Evolutionary conservation across 2,329 filamentous ascomycete species (phyloP), one percentile per base, ranked within the genome.

Genomic region (Didymellaceae sp.): DNA sequence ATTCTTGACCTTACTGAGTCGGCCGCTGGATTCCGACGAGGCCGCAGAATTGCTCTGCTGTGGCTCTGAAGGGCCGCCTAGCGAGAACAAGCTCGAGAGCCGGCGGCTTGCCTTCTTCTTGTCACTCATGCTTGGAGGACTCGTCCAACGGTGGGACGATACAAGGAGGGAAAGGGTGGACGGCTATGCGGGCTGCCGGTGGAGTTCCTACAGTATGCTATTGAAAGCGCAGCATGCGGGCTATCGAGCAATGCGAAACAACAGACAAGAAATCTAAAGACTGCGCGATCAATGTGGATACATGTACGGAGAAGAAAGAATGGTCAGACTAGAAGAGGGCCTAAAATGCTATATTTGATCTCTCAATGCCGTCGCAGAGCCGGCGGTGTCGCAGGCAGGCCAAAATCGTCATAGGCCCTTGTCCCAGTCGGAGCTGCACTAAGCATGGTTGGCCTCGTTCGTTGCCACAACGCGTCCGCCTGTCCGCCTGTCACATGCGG

Each of bases 41-140:
- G 62, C 47, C 13, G 52, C 41, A 18, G 68, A 63, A n/a, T 41
- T 52, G 25, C 56, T 38, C 17, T 61, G 33, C 13, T 40, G 50
- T 13, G 59, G 43, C 17, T 62, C 62, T 37, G 60, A 57, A 10
- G 63, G 63, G 13, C 35, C 38, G 6, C 58, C 59, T 31, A 59
- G 43, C 10, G 63, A 68, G 49, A 73, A 70, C 22, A 72, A 48
- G 33, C 68, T 70, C 42, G 69, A 72, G 45, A 73, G 62, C 53
- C 70, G 55, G 37, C 59, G 58, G 56, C 55, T 64, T n/a, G 68
- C 60, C 41, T 63, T 65, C 57, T 69, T 72, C 59, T 66, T 69
- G 45, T 65, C 59, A 28, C 55, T 55, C 60, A 67, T 37, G n/a
- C 55, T 63, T 45, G n/a, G 24, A 62, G 48, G 52, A 33, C 20